Percentiles rank a stretch among this genome's conserved stretches.
Evolutionary conservation across 176 grass and related monocot species (phyloP).

Genomic region (Raddia distichophylla): DNA sequence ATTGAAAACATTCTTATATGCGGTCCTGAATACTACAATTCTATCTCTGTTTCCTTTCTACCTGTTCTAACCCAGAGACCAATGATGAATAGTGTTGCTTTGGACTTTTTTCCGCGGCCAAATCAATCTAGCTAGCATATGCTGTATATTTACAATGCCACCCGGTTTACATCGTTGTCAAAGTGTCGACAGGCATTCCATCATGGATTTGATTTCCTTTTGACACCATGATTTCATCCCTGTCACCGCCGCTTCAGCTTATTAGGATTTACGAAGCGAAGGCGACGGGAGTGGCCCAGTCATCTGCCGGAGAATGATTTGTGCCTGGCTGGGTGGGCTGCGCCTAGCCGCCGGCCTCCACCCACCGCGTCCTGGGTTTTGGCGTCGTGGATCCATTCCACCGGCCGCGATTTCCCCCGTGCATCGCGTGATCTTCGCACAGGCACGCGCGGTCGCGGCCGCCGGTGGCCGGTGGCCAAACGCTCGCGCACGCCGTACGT

Average conservation of each 20-base stretch:
- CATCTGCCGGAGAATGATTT: neutral
- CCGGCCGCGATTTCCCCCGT: neutral
- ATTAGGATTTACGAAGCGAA: neutral
- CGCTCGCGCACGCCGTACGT: neutral
- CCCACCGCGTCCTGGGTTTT: conserved; percentile 1
- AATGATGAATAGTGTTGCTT: neutral
- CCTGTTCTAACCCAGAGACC: too few relatives aligned
- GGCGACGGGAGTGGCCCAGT: neutral
- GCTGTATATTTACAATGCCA: neutral
- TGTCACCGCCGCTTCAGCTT: neutral
- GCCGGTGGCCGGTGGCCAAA: neutral
- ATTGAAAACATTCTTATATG: too few relatives aligned
- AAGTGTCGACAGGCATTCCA: conserved; percentile 2
- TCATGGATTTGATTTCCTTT: neutral
- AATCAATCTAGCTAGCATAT: neutral
- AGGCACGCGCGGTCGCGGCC: neutral
- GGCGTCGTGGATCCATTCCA: neutral
- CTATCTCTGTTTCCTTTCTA: too few relatives aligned
- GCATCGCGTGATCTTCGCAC: neutral
- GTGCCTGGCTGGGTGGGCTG: neutral
- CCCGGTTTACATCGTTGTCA: neutral
- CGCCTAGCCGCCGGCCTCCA: neutral
- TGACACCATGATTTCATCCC: neutral
- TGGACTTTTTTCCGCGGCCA: neutral
- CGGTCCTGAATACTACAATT: too few relatives aligned